Percentiles rank a stretch among this genome's conserved stretches.
Conservation (phyloP, 305 asterid genomes). For the Rubia balearica region DNA sequence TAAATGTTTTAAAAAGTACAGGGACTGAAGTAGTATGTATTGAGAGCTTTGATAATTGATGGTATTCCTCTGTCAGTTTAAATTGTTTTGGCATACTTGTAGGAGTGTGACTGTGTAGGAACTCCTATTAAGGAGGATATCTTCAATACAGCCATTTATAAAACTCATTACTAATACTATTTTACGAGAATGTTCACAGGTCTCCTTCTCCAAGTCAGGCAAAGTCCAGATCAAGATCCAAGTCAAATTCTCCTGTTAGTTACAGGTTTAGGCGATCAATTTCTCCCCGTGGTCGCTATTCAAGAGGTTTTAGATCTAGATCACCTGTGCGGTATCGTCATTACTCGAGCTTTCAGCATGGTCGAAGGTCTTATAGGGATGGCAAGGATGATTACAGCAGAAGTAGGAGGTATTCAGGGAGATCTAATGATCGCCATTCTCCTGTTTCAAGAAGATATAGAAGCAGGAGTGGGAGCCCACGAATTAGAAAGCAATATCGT, state of each 20-base stretch:
- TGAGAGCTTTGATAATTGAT: not conserved
- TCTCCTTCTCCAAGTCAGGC: conserved; percentile 50
- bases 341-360: conserved; percentile 62
- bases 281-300: conserved; percentile 67
- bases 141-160: not conserved
- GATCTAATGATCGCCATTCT: conserved; percentile 45
- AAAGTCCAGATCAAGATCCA: conserved; percentile 73
- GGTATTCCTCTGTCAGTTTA: not conserved
- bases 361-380: conserved; percentile 59
- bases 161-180: conserved; percentile 2
- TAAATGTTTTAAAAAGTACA: not conserved
- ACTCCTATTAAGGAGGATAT: not conserved
- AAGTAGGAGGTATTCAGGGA: conserved; percentile 43
- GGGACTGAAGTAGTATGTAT: not conserved
- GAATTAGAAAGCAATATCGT: conserved; percentile 47
- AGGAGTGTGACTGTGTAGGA: not conserved
- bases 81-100: not conserved
- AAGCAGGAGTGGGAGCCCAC: conserved; percentile 75
- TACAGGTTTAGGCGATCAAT: conserved; percentile 62
- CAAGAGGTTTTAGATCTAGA: conserved; percentile 66
- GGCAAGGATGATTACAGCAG: conserved; percentile 54
- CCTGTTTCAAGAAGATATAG: conserved; percentile 64
- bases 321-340: conserved; percentile 78
- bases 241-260: conserved; percentile 67
- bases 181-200: conserved; percentile 35